Base-by-base conservation (phyloP, 257 asterid species). In the Mitragyna speciosa region DNA sequence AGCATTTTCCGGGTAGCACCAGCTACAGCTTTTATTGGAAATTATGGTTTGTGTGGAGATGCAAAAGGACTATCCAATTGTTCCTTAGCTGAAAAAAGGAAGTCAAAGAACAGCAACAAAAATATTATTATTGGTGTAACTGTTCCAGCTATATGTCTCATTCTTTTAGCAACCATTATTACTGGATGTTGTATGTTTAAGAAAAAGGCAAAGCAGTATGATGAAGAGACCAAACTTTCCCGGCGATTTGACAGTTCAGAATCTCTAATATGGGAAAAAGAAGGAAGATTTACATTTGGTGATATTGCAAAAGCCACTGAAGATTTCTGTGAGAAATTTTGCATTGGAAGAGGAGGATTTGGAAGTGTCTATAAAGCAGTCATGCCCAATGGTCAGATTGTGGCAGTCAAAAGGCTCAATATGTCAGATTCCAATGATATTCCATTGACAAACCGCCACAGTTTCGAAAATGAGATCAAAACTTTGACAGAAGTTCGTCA, bases 291-390 rank as follows among this genome's bases (percentile, higher is more conserved):
- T 54, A 90, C 89, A 79, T 91, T 95, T 70, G 85, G 91, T 71
- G 98, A 95, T 78, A 87, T 95, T 64, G 91, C 83, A 63, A 84
- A 84, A 84, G 97, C 99, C 59, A 95, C 99, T 5, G 89, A 88
- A 77, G 84, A 85, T 79, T 95, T 95, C 70, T 43, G 74, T 31
- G 97, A 89, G 64, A 87, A 71, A 67, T 88, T 86, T 82, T 91
- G 94, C 89, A 90, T 95, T 56, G 99, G 99, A 67, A 84, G 84
- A 77, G 99, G 99, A 81, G 99, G 99, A 75, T 91, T 90, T 75
- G 98, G 98, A 69, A 90, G 86, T 69, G 97, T 93, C 26, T 95
- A 92, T 52, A 90, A 84, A 85, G 98, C 97, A 79, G 92, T 80
- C 77, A 63, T 93, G 72, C 79, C 82, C 52, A 82, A 76, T 66